phyloP scores from a whole-genome alignment of 2,329 filamentous ascomycete genomes.

The Proliferodiscus dingleyae region DNA sequence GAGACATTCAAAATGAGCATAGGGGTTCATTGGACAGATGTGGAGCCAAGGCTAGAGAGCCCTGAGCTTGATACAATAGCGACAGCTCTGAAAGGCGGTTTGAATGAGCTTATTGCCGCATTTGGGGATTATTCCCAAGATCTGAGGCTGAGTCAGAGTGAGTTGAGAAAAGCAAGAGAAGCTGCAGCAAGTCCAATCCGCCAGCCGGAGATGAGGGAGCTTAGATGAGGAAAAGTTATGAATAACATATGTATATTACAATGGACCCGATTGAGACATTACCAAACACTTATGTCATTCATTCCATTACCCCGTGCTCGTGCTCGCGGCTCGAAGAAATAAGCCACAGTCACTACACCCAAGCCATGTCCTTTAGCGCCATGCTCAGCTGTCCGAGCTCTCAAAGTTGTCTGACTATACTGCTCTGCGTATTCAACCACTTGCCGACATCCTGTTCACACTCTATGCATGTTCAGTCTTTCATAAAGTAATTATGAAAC shows the following conservation, averaged over 20 bases:
- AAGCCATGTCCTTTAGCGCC: too few species aligned
- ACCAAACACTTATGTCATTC: not conserved
- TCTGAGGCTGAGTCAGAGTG: conserved; percentile 63
- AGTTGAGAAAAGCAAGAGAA: conserved; percentile 70
- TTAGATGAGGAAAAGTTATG: not conserved
- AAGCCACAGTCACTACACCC: too few species aligned
- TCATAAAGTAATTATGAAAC: too few species aligned
- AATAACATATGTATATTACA: not conserved
- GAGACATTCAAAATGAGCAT: conserved; percentile 59
- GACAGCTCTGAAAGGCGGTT: conserved; percentile 56
- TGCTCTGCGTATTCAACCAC: too few species aligned
- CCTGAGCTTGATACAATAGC: conserved; percentile 69
- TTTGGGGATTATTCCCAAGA: conserved; percentile 73
- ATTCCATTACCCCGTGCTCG: too few species aligned
- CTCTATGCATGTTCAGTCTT: too few species aligned
- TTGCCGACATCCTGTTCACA: too few species aligned
- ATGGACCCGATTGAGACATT: not conserved
- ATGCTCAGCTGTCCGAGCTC: too few species aligned
- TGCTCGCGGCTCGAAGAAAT: too few species aligned
- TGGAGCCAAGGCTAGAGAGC: conserved; percentile 46
- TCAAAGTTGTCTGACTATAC: too few species aligned
- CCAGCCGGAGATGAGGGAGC: conserved; percentile 1
- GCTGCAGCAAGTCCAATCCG: conserved; percentile 35
- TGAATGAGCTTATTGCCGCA: conserved; percentile 60
- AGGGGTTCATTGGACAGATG: conserved; percentile 74